phyloP scores from a whole-genome alignment of 192 early-diverging fungal species.

The Coemansia sp. region DNA sequence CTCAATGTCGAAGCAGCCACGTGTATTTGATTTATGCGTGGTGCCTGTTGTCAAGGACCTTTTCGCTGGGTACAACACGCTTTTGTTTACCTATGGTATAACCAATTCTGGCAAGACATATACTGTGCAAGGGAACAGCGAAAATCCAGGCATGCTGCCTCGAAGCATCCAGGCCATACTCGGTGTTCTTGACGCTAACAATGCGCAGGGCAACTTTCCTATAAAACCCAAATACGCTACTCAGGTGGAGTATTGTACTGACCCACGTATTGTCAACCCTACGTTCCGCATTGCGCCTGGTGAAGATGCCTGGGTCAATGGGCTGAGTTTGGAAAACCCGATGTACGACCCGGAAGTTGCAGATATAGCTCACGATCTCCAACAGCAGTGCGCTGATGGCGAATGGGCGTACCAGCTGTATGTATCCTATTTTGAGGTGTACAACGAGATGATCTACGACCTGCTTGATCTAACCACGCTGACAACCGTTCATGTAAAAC shows the following conservation, averaged over 20 bases:
- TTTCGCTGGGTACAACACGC: conserved; percentile 59
- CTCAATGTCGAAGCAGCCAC: conserved; percentile 46
- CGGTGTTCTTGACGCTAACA: conserved; percentile 49
- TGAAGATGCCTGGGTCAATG: conserved; percentile 46
- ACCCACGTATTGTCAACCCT: conserved; percentile 26
- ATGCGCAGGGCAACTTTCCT: conserved; percentile 40
- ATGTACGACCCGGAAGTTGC: conserved; percentile 5
- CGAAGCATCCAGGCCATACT: conserved; percentile 61
- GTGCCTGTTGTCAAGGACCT: conserved; percentile 60
- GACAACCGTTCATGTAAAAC: conserved; percentile 38
- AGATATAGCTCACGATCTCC: conserved; percentile 23
- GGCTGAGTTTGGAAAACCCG: conserved; percentile 7
- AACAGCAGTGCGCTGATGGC: conserved; percentile 1
- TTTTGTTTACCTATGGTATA: conserved; percentile 71
- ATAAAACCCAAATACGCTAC: conserved; percentile 43
- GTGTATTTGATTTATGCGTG: conserved; percentile 62
- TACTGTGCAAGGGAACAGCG: conserved; percentile 59
- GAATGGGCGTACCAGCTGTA: conserved; percentile 79
- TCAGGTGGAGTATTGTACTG: conserved; percentile 49
- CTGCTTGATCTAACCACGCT: conserved; percentile 62
- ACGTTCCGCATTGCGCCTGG: conserved; percentile 38
- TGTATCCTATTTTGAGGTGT: conserved; percentile 89
- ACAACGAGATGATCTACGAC: conserved; percentile 85
- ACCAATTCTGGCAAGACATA: conserved; percentile 74
- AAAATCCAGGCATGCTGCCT: conserved; percentile 59